Conservation (phyloP, 768 basidiomycete genomes). For the Tylopilus sp. region DNA sequence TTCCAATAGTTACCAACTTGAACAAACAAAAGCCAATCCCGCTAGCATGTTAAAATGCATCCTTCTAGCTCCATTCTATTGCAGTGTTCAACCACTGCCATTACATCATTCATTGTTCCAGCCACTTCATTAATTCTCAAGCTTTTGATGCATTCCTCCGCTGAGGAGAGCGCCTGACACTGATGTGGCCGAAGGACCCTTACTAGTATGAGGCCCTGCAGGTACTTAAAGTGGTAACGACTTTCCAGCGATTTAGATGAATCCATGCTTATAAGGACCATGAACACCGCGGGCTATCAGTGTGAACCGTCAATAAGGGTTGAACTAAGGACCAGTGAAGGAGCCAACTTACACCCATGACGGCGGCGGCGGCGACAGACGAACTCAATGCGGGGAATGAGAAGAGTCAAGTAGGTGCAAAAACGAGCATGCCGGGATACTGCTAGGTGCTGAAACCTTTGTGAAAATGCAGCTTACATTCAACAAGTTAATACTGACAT, state of each 20-base stretch:
- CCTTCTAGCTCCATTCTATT: too few species aligned
- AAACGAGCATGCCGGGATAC: conserved; percentile 8
- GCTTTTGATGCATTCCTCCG: conserved; percentile 8
- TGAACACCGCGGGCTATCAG: not conserved
- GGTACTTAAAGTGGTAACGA: not conserved
- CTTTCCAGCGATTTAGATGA: not conserved
- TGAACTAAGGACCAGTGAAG: not conserved
- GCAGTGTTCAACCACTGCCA: too few species aligned
- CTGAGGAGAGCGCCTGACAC: conserved; percentile 6
- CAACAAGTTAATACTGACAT: conserved; percentile 9
- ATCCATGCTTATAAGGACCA: not conserved
- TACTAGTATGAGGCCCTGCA: not conserved
- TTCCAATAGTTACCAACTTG: not conserved
- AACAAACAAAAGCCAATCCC: not conserved
- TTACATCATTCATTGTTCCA: not conserved
- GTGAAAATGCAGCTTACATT: not conserved
- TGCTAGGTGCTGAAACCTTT: not conserved
- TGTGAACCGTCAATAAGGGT: not conserved
- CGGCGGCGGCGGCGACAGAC: conserved; percentile 3
- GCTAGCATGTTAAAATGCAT: too few species aligned
- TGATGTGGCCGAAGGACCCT: not conserved
- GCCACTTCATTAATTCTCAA: conserved; percentile 1
- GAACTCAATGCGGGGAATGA: conserved; percentile 10
- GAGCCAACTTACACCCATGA: conserved; percentile 8
- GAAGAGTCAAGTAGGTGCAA: conserved; percentile 8